Conservation (phyloP, 2,329 filamentous ascomycete genomes). For the Blastomyces emzantsi region DNA sequence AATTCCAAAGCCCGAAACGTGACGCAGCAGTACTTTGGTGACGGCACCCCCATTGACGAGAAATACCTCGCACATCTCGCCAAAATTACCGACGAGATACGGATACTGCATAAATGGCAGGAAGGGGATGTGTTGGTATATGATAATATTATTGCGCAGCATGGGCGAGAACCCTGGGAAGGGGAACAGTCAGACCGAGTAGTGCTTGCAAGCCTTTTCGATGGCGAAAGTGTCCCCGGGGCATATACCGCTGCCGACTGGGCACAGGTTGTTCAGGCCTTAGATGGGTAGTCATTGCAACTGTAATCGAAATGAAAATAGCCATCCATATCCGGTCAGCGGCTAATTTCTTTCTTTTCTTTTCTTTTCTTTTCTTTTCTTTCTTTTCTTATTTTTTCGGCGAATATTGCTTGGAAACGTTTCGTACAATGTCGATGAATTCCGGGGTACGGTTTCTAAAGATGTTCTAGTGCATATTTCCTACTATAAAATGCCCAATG, state of each 20-base stretch:
- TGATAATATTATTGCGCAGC: slow-evolving; percentile 42
- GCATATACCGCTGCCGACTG: slow-evolving; percentile 37
- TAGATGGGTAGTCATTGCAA: slow-evolving; percentile 22
- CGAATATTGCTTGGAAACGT: too few species aligned
- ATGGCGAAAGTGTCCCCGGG: slow-evolving; percentile 39
- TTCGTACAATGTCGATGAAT: too few species aligned
- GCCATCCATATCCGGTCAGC: background rate
- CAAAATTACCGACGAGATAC: slow-evolving; percentile 42
- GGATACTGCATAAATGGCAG: slow-evolving; percentile 43
- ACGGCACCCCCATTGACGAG: background rate
- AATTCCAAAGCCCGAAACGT: slow-evolving; percentile 23
- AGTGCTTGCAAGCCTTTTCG: slow-evolving; percentile 42
- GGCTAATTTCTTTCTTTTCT: too few species aligned
- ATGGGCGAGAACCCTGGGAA: slow-evolving; percentile 42
- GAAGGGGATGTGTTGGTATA: slow-evolving; percentile 41
- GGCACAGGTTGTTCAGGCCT: slow-evolving; percentile 41
- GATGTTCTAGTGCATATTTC: background rate
- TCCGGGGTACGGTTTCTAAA: background rate
- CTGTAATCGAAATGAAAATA: background rate
- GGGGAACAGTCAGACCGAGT: slow-evolving; percentile 28
- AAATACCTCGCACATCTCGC: slow-evolving; percentile 5
- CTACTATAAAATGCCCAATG: background rate
- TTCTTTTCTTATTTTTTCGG: too few species aligned
- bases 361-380: too few species aligned
- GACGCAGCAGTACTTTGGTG: slow-evolving; percentile 10